phyloP scores from a whole-genome alignment of 1,284 basidiomycete species.

The Boletus semigastroideus region DNA sequence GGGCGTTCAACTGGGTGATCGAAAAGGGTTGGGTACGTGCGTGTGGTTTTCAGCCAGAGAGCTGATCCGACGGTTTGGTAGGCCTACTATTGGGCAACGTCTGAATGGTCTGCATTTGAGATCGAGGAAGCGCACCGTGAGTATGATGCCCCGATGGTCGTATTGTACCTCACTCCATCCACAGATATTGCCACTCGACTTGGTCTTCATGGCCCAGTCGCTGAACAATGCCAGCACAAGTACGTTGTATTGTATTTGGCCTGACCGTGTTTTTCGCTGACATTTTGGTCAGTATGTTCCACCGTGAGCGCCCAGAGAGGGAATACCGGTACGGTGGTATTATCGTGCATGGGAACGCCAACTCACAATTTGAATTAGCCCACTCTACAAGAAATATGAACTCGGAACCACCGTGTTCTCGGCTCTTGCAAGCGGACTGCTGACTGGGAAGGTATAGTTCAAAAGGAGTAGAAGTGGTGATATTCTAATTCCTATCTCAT shows the following conservation, averaged over 20 bases:
- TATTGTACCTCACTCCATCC: background rate
- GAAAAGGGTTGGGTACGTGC: constrained; percentile 35
- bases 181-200: constrained; percentile 49
- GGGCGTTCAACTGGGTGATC: constrained; percentile 41
- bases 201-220: constrained; percentile 52
- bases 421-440: constrained; percentile 52
- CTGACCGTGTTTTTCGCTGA: background rate
- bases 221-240: constrained; percentile 56
- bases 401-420: constrained; percentile 53
- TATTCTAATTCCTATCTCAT: constrained; percentile 6
- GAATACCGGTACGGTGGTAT: constrained; percentile 40
- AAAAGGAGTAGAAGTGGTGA: background rate
- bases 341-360: background rate
- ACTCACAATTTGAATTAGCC: constrained; percentile 23
- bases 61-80: constrained; percentile 2
- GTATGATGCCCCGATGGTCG: constrained; percentile 10
- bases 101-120: constrained; percentile 55
- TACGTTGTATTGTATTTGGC: constrained; percentile 8
- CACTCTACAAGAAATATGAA: constrained; percentile 37
- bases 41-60: background rate
- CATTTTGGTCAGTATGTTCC: constrained; percentile 34
- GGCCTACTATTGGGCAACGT: constrained; percentile 50
- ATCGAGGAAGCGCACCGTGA: constrained; percentile 48
- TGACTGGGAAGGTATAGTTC: constrained; percentile 45
- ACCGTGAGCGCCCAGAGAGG: constrained; percentile 53